phyloP scores from a whole-genome alignment of 139 green algal species.

The Asterochloris sp. region DNA sequence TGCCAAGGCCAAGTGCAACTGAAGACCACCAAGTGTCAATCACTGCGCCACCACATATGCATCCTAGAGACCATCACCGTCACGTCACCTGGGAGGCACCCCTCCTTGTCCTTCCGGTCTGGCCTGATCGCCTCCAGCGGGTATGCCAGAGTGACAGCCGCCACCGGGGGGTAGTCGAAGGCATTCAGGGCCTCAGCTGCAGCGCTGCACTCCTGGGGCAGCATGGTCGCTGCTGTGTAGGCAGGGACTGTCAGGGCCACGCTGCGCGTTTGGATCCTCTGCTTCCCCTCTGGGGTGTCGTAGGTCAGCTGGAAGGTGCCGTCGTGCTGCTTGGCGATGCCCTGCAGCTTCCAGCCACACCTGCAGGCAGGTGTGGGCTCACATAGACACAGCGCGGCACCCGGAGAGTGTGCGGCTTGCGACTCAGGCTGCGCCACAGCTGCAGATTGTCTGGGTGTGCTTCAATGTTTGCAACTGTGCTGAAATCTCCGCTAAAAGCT shows the following conservation, averaged over 20 bases:
- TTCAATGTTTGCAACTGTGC: not conserved
- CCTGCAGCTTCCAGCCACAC: slow-evolving; percentile 82
- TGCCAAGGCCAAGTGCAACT: no score
- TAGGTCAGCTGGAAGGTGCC: slow-evolving; percentile 63
- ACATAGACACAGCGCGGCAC: not conserved
- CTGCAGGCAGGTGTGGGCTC: not conserved
- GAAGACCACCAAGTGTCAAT: no score
- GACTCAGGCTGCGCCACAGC: not conserved
- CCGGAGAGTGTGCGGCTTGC: not conserved
- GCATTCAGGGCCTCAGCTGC: slow-evolving; percentile 60
- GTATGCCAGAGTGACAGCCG: slow-evolving; percentile 89
- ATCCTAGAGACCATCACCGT: no score
- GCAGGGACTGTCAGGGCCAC: slow-evolving; percentile 89
- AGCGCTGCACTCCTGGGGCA: slow-evolving; percentile 35
- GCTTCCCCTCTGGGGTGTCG: slow-evolving; percentile 80
- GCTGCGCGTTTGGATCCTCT: slow-evolving; percentile 35
- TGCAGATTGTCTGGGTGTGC: not conserved
- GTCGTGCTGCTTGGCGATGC: slow-evolving; percentile 55
- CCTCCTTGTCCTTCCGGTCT: slow-evolving; percentile 68
- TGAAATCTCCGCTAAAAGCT: not conserved
- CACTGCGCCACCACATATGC: no score
- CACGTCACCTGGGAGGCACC: slow-evolving; percentile 45
- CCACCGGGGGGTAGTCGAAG: slow-evolving; percentile 97
- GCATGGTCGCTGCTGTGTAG: slow-evolving; percentile 81
- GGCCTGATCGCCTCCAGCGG: slow-evolving; percentile 66